These are phyloP conservation scores for Suillus subalutaceus DNA, from an alignment of 768 basidiomycete species.

Conservation along the genomic window DNA sequence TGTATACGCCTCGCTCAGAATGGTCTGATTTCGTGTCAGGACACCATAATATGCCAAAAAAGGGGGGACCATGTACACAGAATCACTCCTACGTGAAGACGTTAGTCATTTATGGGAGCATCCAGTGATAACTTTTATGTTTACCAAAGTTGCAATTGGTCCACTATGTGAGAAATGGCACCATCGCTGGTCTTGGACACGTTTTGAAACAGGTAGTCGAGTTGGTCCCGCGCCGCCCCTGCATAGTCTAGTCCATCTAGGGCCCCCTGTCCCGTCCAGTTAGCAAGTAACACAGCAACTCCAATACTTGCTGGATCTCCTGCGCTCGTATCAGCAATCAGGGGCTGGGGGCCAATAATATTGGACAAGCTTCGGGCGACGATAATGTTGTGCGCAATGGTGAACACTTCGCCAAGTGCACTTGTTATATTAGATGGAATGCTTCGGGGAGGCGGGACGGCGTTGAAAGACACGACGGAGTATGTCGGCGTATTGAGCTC, in stretches of 20 bases:
- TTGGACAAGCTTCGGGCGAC: conserved; percentile 46
- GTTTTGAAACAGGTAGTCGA: conserved; percentile 57
- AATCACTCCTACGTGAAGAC: conserved; percentile 62
- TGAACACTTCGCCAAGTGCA: conserved; percentile 55
- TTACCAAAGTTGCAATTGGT: conserved; percentile 74
- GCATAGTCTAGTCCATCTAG: conserved; percentile 56
- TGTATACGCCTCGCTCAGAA: conserved; percentile 65
- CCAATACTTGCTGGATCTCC: conserved; percentile 84
- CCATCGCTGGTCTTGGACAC: conserved; percentile 72
- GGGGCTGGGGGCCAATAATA: conserved; percentile 54
- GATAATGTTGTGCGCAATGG: conserved; percentile 56
- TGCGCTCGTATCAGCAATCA: conserved; percentile 62
- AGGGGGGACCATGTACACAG: conserved; percentile 83
- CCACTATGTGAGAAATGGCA: conserved; percentile 77
- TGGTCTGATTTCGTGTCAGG: conserved; percentile 53
- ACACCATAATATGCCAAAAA: conserved; percentile 87
- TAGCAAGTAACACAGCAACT: conserved; percentile 65
- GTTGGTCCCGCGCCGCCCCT: conserved; percentile 64
- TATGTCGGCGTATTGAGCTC: conserved; percentile 49
- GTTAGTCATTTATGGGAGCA: conserved; percentile 1
- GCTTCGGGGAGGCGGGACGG: conserved; percentile 30
- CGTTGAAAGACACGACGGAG: conserved; percentile 44
- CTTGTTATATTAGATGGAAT: conserved; percentile 23
- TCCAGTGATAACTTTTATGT: conserved; percentile 17
- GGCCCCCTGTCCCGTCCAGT: conserved; percentile 46